Evolutionary conservation across 768 basidiomycete genomes (phyloP), one percentile per base, ranked within the genome.

Genomic region (Tricholoma hemisulphureum): DNA sequence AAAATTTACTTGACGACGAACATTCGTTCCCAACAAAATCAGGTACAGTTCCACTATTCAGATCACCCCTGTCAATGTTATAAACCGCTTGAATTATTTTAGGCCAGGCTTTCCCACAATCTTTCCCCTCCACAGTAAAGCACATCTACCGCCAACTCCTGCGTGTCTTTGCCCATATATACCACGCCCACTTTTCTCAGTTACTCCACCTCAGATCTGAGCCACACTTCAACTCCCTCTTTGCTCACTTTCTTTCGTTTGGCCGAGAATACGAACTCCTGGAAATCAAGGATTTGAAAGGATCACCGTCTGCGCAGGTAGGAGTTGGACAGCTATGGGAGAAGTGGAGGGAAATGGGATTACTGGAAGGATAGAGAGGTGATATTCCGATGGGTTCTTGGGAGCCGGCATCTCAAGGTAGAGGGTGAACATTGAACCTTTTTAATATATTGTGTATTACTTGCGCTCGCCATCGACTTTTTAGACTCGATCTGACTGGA

Each of bases 211-310:
- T 99, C 31, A 92, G 93, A 54, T 87, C 91, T 13, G 97, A 98
- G 71, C 91, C 91, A 0, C 95, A 97, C 70, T 95, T 96, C 75
- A 96, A 96, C 73, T 96, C 94, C 5, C 84, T 99, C 32, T 99
- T 99, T 71, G 97, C 97, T 0, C 97, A 99, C 74, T 98, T 97
- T 76, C 79, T 99, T 29, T 91, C 96, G 0, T 98, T 98, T 67
- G 97, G 97, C 2, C 84, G 88, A 58, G 94, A 98, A 71, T 99
- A 97, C 69, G 92, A 97, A 67, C 75, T 98, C 35, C 73, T 98
- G 59, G 94, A 96, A 37, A 75, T 89, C 69, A 94, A 94, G 72
- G 97, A 99, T 63, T 81, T 98, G 64, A 89, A 86, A 63, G 91
- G 92, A 2, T 68, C 83, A 43, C 58, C 82, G 4, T 80, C 81